Conservation (phyloP, 306 rosid species). For the Coriaria nepalensis region DNA sequence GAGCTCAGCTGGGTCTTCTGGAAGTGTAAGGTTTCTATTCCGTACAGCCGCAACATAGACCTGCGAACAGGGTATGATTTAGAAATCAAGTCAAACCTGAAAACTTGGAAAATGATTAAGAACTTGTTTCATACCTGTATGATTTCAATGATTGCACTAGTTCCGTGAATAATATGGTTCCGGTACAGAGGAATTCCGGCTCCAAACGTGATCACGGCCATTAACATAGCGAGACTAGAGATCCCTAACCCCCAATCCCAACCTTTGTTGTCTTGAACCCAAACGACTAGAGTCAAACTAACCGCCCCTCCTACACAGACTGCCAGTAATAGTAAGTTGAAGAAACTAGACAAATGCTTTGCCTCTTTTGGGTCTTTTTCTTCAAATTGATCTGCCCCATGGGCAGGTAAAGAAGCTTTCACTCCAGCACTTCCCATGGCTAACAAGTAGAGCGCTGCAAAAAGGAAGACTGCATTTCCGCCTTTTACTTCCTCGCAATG, state of each 20-base stretch:
- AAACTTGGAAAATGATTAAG: too few relatives aligned
- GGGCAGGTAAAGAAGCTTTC: slow-evolving; percentile 51
- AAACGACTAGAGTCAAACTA: slow-evolving; percentile 45
- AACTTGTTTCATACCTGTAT: too few relatives aligned
- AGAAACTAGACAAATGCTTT: slow-evolving; percentile 38
- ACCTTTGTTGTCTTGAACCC: slow-evolving; percentile 54
- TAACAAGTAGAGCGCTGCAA: slow-evolving; percentile 39
- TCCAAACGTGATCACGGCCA: slow-evolving; percentile 28
- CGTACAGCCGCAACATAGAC: slow-evolving; percentile 67
- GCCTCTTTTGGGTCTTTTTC: slow-evolving; percentile 25
- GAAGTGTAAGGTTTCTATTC: slow-evolving; percentile 48
- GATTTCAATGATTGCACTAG: slow-evolving; percentile 33
- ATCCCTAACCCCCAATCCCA: slow-evolving; percentile 55
- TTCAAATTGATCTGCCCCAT: slow-evolving; percentile 54
- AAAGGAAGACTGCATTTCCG: slow-evolving; percentile 31
- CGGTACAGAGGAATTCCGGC: slow-evolving; percentile 22
- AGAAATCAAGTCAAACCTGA: too few relatives aligned
- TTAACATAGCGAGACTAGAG: slow-evolving; percentile 46
- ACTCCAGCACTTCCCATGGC: slow-evolving; percentile 59
- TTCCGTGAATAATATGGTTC: slow-evolving; percentile 32
- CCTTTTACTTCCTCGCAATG: slow-evolving; percentile 32
- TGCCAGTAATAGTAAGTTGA: slow-evolving; percentile 49
- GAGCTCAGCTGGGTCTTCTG: slow-evolving; percentile 43
- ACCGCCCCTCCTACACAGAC: slow-evolving; percentile 44
- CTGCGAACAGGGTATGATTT: slow-evolving; percentile 16